phyloP scores from a whole-genome alignment of 2,329 filamentous ascomycete species.

The Microsporum audouinii region DNA sequence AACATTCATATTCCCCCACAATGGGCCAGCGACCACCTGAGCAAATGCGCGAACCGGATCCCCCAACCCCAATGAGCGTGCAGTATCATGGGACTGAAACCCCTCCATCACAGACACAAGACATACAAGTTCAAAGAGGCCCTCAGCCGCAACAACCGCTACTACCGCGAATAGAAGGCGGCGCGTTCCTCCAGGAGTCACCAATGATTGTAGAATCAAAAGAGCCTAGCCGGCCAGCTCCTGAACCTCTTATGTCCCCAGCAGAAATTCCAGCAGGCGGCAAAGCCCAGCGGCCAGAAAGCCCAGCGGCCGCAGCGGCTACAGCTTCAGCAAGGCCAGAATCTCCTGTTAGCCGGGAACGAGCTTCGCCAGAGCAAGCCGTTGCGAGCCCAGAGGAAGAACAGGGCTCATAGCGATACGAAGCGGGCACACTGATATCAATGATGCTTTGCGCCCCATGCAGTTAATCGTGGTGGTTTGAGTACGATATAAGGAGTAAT shows the following conservation, averaged over 20 bases:
- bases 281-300: conserved; percentile 8
- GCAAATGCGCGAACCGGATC: not conserved
- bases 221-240: conserved; percentile 11
- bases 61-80: not conserved
- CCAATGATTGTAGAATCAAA: conserved; percentile 4
- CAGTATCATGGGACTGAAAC: conserved; percentile 7
- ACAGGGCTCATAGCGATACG: not conserved
- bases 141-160: conserved; percentile 8
- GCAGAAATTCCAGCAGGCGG: conserved; percentile 8
- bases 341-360: not conserved
- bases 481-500: conserved; percentile 2
- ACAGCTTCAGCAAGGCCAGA: not conserved
- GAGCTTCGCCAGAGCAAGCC: not conserved
- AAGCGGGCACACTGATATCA: not conserved
- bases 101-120: conserved; percentile 9
- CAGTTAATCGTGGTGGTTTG: not conserved
- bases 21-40: not conserved
- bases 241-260: conserved; percentile 10
- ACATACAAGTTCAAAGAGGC: conserved; percentile 12
- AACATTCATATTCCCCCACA: not conserved
- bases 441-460: not conserved
- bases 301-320: not conserved
- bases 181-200: conserved; percentile 1
- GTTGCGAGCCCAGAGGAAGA: not conserved
- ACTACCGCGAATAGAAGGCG: not conserved